Evolutionary conservation across 139 green algal species (phyloP).

Genomic region (Coccomyxa sp.): DNA sequence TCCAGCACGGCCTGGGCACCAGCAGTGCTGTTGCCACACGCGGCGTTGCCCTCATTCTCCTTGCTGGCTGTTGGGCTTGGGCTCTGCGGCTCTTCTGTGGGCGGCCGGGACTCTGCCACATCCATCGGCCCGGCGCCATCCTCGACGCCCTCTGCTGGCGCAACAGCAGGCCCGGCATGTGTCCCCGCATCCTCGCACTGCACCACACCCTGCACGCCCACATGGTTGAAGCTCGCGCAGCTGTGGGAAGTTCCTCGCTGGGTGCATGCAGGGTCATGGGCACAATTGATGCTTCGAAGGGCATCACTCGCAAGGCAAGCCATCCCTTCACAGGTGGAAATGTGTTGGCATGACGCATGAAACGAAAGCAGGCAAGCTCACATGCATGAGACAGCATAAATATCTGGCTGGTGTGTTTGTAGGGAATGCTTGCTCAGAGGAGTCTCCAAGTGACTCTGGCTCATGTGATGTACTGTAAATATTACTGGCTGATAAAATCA

Average conservation of each 20-base stretch:
- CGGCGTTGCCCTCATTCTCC: neutral
- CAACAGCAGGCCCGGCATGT: neutral
- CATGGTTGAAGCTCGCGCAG: neutral
- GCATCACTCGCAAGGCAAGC: too few relatives aligned
- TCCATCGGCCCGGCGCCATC: neutral
- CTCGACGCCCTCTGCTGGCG: neutral
- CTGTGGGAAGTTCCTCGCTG: neutral
- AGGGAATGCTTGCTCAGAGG: neutral
- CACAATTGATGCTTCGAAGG: too few relatives aligned
- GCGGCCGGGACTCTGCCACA: neutral
- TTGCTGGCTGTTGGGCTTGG: slow-evolving; percentile 3
- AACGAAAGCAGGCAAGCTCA: too few relatives aligned
- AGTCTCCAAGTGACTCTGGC: neutral
- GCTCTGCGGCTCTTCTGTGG: neutral
- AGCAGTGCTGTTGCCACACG: too few relatives aligned
- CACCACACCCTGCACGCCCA: neutral
- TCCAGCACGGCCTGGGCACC: too few relatives aligned
- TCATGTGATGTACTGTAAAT: neutral
- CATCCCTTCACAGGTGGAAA: too few relatives aligned
- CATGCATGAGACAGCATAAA: neutral
- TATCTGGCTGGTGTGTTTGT: neutral
- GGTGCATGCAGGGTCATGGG: too few relatives aligned
- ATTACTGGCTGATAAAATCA: neutral
- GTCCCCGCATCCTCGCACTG: neutral
- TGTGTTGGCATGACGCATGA: too few relatives aligned